Conservation (phyloP, 2,329 filamentous ascomycete species). For the Aspergillus tubingensis region DNA sequence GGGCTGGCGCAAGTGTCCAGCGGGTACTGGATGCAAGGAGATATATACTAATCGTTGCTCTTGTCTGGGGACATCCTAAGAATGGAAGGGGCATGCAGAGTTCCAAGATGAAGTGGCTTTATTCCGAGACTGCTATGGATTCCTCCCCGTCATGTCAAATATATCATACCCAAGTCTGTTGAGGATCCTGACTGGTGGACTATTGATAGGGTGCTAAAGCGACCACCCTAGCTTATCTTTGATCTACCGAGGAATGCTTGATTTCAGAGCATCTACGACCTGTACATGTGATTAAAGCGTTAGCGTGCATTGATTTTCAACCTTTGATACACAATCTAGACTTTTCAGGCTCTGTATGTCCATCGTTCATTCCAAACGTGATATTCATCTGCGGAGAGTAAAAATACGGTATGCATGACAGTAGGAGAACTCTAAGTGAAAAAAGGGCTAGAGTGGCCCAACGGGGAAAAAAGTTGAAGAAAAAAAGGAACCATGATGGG, state of each 20-base stretch:
- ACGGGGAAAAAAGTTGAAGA: neutral
- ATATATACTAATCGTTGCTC: too few relatives aligned
- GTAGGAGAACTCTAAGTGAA: conserved; percentile 11
- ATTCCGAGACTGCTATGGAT: too few relatives aligned
- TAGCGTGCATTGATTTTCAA: neutral
- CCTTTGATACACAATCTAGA: neutral
- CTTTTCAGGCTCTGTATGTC: conserved; percentile 1
- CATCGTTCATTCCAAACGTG: conserved; percentile 23
- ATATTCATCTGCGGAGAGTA: conserved; percentile 23
- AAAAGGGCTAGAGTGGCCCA: conserved; percentile 6
- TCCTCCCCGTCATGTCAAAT: too few relatives aligned
- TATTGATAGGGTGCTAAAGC: too few relatives aligned
- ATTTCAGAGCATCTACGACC: neutral
- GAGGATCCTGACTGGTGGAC: too few relatives aligned
- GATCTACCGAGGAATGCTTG: neutral
- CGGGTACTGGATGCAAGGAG: neutral
- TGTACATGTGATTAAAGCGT: neutral
- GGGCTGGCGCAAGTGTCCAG: neutral
- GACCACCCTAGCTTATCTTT: too few relatives aligned
- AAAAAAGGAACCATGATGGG: conserved; percentile 10
- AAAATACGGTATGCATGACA: conserved; percentile 21
- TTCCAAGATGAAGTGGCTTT: too few relatives aligned
- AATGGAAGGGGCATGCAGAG: too few relatives aligned
- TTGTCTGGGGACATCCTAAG: too few relatives aligned
- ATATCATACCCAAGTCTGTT: too few relatives aligned